A percentile compares a stretch with the other conserved stretches of the same genome.
Conservation (phyloP, 164 flowering plant genomes). For the Nymphaea thermarum region DNA sequence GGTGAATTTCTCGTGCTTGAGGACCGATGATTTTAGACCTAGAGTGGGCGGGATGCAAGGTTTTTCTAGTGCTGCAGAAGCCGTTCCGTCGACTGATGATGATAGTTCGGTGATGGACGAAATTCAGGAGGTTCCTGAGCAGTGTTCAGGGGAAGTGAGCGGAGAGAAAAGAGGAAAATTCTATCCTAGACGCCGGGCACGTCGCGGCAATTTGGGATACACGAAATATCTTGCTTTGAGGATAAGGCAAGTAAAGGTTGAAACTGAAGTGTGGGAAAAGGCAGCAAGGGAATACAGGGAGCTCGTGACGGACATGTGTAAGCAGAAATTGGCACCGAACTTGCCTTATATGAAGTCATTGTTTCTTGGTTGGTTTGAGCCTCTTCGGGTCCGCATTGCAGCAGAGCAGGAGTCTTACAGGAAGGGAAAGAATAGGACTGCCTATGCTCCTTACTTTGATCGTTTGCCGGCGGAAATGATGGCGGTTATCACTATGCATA, state of each 20-base stretch:
- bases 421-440: slow-evolving; percentile 28
- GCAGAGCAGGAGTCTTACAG: slow-evolving; percentile 50
- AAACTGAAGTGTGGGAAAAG: slow-evolving; percentile 85
- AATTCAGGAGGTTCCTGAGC: slow-evolving; percentile 27
- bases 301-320: slow-evolving; percentile 80
- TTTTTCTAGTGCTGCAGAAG: slow-evolving; percentile 57
- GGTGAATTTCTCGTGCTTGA: slow-evolving; percentile 12
- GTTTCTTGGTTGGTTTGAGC: slow-evolving; percentile 98
- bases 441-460: slow-evolving; percentile 42
- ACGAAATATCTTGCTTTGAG: slow-evolving; percentile 28
- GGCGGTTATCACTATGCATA: slow-evolving; percentile 95
- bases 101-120: slow-evolving; percentile 34
- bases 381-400: slow-evolving; percentile 47
- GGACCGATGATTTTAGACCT: not conserved
- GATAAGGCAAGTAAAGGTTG: slow-evolving; percentile 74
- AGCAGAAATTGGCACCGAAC: slow-evolving; percentile 81
- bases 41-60: slow-evolving; percentile 14
- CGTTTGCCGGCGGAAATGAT: slow-evolving; percentile 87
- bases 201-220: slow-evolving; percentile 19
- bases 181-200: slow-evolving; percentile 5
- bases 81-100: slow-evolving; percentile 42
- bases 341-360: slow-evolving; percentile 88
- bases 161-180: slow-evolving; percentile 10
- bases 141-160: slow-evolving; percentile 19
- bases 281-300: slow-evolving; percentile 82